Evolutionary conservation across 1,139 yeast species (phyloP), one percentile per base, ranked within the genome.

Genomic region (Geotrichum phurueaensis): DNA sequence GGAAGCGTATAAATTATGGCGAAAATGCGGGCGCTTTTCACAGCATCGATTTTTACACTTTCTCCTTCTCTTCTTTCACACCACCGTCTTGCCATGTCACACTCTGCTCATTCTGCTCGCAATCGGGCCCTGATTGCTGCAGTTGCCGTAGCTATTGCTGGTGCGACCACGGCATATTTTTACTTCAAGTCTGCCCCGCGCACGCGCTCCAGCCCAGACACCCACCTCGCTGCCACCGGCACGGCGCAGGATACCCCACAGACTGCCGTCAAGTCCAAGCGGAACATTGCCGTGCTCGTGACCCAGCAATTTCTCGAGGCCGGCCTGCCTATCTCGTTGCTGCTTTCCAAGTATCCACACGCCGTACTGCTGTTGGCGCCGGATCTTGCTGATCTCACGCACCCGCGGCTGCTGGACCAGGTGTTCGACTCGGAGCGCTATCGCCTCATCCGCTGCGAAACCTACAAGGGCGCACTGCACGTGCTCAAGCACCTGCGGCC

Each of bases 401-500:
- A 61, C 18, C 60, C 60, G n/a, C 66, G 62, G 54, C 63, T 66
- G 15, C 51, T 59, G 5, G 63, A 66, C 25, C 70, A 68, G 59
- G 60, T 69, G 36, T 63, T 68, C 1, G 25, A 54, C 2, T 63
- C 62, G 10, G 64, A 66, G 33, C 62, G 61, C 27, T 68, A 65
- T 58, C 65, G 69, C 49, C 65, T 72, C 51, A 69, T 72, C 31
- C 69, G 70, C 20, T 71, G 74, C 43, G 73, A 71, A 55, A 71
- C 74, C 6, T 66, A 65, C 31, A 62, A 65, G 23, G 75, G 75
- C 13, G 65, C 71, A 56, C 62, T 65, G 6, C 75, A 72, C 59
- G 68, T 72, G 23, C 63, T 71, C 33, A 72, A 72, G 62, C 75
- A 72, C 55, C 60, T 72, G 31, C 64, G 72, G 27, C 67, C 75